Conservation (phyloP, 441 rosid genomes). For the Aleurites moluccanus region DNA sequence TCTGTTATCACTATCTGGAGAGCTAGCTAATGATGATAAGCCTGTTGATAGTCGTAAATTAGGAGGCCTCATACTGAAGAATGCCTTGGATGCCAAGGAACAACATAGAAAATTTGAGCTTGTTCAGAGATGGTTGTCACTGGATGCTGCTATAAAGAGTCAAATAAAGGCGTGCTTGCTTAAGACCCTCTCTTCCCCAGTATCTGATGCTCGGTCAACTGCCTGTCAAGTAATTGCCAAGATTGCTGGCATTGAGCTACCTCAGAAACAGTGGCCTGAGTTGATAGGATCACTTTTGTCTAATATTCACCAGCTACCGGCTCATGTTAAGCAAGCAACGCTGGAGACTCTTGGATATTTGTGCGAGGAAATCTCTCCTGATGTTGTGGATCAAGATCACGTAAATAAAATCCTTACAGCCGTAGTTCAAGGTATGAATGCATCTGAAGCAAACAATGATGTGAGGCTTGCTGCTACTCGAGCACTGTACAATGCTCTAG, state of each 20-base stretch:
- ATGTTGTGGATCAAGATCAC: conserved; percentile 51
- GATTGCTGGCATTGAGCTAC: conserved; percentile 53
- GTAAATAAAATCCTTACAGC: conserved; percentile 59
- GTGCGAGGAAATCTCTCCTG: conserved; percentile 65
- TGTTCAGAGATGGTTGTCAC: conserved; percentile 50
- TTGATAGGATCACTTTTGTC: conserved; percentile 42
- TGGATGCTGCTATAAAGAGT: conserved; percentile 39
- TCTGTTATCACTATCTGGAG: conserved; percentile 44
- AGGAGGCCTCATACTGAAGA: conserved; percentile 53
- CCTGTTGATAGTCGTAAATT: conserved; percentile 52
- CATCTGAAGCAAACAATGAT: conserved; percentile 43
- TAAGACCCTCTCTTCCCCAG: conserved; percentile 44
- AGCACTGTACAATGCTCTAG: conserved; percentile 50
- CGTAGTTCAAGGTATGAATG: conserved; percentile 59
- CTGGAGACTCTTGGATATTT: conserved; percentile 57
- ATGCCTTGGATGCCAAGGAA: conserved; percentile 57
- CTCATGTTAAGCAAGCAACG: conserved; percentile 55
- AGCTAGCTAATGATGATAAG: conserved; percentile 51
- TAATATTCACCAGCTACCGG: conserved; percentile 45
- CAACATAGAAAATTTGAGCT: conserved; percentile 47
- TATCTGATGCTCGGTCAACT: conserved; percentile 44
- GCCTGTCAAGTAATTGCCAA: conserved; percentile 55
- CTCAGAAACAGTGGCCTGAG: conserved; percentile 60
- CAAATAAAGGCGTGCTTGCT: conserved; percentile 44
- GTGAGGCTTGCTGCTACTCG: conserved; percentile 56